phyloP scores from a whole-genome alignment of 2,329 filamentous ascomycete genomes.

The Cercospora sp. region DNA sequence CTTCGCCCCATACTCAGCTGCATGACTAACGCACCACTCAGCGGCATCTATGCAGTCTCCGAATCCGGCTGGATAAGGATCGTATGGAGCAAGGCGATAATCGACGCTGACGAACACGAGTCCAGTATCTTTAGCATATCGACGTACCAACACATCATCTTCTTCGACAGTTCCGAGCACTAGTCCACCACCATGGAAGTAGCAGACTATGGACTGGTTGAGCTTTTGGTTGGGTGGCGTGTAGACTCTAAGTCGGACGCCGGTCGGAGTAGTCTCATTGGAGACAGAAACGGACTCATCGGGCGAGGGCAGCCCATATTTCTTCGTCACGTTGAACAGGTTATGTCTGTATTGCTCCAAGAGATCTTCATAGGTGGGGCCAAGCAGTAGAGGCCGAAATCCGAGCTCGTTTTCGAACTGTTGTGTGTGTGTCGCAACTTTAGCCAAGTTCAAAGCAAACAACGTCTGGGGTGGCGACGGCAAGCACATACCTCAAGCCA shows the following conservation, averaged over 20 bases:
- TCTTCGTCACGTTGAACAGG: slow-evolving; percentile 14
- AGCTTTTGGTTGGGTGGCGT: slow-evolving; percentile 13
- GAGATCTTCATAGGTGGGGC: slow-evolving; percentile 22
- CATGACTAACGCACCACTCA: slow-evolving; percentile 55
- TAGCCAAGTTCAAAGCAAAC: not conserved
- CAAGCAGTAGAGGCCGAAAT: slow-evolving; percentile 23
- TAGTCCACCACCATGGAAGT: slow-evolving; percentile 24
- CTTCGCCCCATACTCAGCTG: slow-evolving; percentile 31
- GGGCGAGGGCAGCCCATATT: slow-evolving; percentile 15
- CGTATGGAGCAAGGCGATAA: slow-evolving; percentile 60
- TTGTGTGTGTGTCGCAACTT: not conserved
- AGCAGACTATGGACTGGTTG: slow-evolving; percentile 21
- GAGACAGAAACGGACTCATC: slow-evolving; percentile 13
- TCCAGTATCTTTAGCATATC: slow-evolving; percentile 21
- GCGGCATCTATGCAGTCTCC: slow-evolving; percentile 61
- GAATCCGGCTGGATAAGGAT: slow-evolving; percentile 56
- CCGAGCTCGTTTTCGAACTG: slow-evolving; percentile 25
- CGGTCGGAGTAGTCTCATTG: slow-evolving; percentile 15
- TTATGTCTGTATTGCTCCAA: slow-evolving; percentile 21
- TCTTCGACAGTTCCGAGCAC: slow-evolving; percentile 23
- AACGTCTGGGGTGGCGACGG: not conserved
- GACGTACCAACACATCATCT: slow-evolving; percentile 18
- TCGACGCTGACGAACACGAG: slow-evolving; percentile 58
- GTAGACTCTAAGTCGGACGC: slow-evolving; percentile 22
- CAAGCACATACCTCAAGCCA: slow-evolving; percentile 15